These are phyloP conservation scores for Exophiala dermatitidis DNA, from an alignment of 2,329 filamentous ascomycete species.

Conservation along the genomic window DNA sequence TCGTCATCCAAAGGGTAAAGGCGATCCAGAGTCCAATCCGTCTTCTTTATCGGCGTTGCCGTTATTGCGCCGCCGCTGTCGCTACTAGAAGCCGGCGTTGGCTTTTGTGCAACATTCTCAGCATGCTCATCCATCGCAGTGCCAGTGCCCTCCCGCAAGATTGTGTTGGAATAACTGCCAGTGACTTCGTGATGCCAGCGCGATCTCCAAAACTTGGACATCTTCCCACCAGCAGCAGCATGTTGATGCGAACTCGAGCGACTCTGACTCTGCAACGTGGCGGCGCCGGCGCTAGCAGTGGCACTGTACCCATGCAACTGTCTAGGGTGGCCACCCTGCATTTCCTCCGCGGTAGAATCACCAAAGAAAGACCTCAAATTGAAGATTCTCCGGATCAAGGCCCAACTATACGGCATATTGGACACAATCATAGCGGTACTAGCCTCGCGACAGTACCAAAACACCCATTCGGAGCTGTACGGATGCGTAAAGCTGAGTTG, in stretches of 20 bases:
- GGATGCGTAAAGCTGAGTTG: constrained; percentile 54
- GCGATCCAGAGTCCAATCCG: constrained; percentile 22
- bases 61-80: constrained; percentile 14
- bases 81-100: constrained; percentile 13
- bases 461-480: constrained; percentile 51
- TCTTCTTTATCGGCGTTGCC: constrained; percentile 2
- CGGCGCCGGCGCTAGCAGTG: constrained; percentile 12
- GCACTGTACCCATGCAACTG: constrained; percentile 13
- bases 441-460: constrained; percentile 55
- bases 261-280: constrained; percentile 5
- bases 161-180: neutral
- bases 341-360: constrained; percentile 17
- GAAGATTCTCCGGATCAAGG: constrained; percentile 47
- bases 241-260: too few species aligned
- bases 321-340: constrained; percentile 14
- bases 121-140: constrained; percentile 11
- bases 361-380: constrained; percentile 30
- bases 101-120: constrained; percentile 2
- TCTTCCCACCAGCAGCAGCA: too few species aligned
- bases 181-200: neutral
- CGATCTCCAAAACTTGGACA: too few species aligned
- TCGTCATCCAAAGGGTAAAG: constrained; percentile 26
- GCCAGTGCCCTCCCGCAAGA: neutral
- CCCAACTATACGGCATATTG: constrained; percentile 56
- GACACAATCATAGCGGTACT: constrained; percentile 54